Base-by-base conservation (phyloP, 805 yeast genomes). In the Starmerella tilneyi region DNA sequence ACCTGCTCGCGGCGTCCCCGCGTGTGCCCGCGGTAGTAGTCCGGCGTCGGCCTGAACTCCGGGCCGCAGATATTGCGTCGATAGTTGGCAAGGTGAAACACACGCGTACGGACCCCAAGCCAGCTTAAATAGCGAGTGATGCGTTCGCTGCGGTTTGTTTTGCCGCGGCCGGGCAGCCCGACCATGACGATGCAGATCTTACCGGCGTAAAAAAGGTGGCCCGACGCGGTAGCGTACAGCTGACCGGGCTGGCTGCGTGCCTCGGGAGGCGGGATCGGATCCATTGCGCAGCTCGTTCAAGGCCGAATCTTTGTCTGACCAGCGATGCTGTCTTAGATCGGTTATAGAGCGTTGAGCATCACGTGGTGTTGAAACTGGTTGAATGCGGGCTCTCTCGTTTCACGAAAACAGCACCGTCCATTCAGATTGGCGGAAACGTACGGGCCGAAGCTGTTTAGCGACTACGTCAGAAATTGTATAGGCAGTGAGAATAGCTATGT, bases 121-220 rank as follows among this genome's bases (percentile, higher is more conserved):
- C 98, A 92, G 56, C 96, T 74, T 54, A 94, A 69, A 62, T 88
- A 92, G 47, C 98, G 74, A 4, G 96, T 85, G 52, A 92, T 71
- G 12, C 94, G 80, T 31, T 89, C 96, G 5, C 96, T 81, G 41
- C 89, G 70, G 60, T 86, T 85, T 1, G 98, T 92, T 61, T 92
- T 92, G 2, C 97, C 96, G 39, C 97, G 73, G 1, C 96, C 97
- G 2, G 98, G 97, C 48, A 88, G 70, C 0, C 98, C 98, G 4
- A 84, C 89, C 54, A 92, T 71, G 4, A 82, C 84, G 43, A 92
- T 81, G 56, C 94, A 77, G 35, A 92, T 78, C 56, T 84, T 83
- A 3, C 98, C 98, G 4, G 98, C 97, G 58, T 92, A 97, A 66
- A 84, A 92, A 56, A 92, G 70, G 52, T 85, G 74, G 0, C 98